Base-by-base conservation (phyloP, 495 filamentous ascomycete species). In the Penicillium bovifimosum region DNA sequence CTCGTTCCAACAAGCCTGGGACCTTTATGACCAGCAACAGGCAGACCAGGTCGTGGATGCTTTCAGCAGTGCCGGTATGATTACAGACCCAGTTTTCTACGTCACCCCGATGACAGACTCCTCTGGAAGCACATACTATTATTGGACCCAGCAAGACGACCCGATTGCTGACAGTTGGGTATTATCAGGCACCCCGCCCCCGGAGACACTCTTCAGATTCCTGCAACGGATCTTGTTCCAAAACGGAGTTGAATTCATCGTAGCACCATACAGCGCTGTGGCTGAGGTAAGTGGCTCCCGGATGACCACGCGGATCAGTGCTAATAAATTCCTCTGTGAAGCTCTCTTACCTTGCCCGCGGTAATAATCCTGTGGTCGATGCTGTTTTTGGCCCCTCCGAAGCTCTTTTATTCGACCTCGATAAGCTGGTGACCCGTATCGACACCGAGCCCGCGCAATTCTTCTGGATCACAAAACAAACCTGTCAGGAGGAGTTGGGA, bases 211-310 rank as follows among this genome's bases (percentile, higher is more conserved):
- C 35, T 92, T 85, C 58, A 81, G 80, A 28, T 81, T 87, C 50
- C 71, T 99, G 14, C 89, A 92, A 67, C 73, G 78, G 34, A 82
- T 90, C 29, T 76, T 97, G 29, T 70, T 76, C 50, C 76, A 87
- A 48, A 77, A 84, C 50, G 77, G 77, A 5, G 73, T 96, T 36
- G 78, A 88, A 33, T 96, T 91, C 65, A 80, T 88, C 44, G 88
- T 96, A 44, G 87, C 95, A 11, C 95, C 93, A 3, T 96, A 91
- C 69, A 88, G 85, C 61, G 89, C 92, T 39, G 85, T 87, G 54
- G 88, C 90, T 43, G 92, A 97, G 81, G 90, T 95, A 71, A 55
- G 55, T 42, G 17, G 48, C 2, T 16, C 3, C 29, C 32, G 48
- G 33, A 13, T 13, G 28, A 13, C 18, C n/a, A n/a, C 24, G 18